Evolutionary conservation across 1,284 basidiomycete genomes (phyloP).

Genomic region (Hypsizygus ulmarius): DNA sequence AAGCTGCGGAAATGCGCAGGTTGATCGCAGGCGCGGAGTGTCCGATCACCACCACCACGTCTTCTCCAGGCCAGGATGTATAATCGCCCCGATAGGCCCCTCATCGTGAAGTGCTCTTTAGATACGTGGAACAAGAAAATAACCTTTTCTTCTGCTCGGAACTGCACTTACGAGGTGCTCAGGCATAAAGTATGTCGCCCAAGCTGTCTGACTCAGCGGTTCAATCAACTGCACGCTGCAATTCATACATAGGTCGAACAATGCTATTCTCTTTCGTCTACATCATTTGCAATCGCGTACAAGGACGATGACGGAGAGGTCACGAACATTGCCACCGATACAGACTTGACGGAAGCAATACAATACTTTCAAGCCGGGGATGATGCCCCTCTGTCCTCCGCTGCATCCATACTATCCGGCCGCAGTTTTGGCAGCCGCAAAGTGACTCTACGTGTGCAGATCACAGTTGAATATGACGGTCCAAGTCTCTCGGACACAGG

Average conservation of each 20-base stretch:
- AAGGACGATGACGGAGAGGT: constrained; percentile 73
- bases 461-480: constrained; percentile 84
- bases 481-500: constrained; percentile 87
- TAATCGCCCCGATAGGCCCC: constrained; percentile 56
- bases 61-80: constrained; percentile 15
- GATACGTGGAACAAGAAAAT: constrained; percentile 74
- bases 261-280: constrained; percentile 73
- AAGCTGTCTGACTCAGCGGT: constrained; percentile 2
- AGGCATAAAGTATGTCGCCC: constrained; percentile 54
- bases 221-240: constrained; percentile 5
- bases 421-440: constrained; percentile 64
- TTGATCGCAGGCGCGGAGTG: no score
- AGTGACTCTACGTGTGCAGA: constrained; percentile 73
- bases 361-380: constrained; percentile 79
- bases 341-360: constrained; percentile 82
- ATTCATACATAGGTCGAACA: constrained; percentile 64
- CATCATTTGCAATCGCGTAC: constrained; percentile 72
- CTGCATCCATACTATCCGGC: constrained; percentile 70
- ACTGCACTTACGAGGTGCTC: constrained; percentile 73
- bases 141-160: constrained; percentile 71
- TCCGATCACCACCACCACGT: constrained; percentile 4
- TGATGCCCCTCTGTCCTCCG: constrained; percentile 66
- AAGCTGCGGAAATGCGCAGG: neutral
- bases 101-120: constrained; percentile 78
- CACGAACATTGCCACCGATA: constrained; percentile 58